Conservation (phyloP, 2,329 filamentous ascomycete species). For the Cadophora luteo-olivacea region DNA sequence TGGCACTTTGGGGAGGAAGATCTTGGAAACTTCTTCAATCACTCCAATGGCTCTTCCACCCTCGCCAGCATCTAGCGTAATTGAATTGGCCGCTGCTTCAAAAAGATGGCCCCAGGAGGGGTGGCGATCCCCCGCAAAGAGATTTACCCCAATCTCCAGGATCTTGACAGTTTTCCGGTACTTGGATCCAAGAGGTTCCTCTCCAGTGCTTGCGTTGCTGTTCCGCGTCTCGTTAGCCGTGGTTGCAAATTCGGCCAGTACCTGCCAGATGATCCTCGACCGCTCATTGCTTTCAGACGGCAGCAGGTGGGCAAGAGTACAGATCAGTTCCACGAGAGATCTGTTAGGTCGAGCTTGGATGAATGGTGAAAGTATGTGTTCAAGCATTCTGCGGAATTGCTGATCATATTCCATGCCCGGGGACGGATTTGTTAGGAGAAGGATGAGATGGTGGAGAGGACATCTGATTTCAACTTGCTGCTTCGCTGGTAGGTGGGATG, state of each 20-base stretch:
- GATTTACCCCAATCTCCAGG: constrained; percentile 65
- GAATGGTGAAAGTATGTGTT: constrained; percentile 63
- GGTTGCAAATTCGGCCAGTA: constrained; percentile 40
- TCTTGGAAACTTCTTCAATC: constrained; percentile 73
- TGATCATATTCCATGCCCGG: constrained; percentile 37
- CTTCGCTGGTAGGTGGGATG: constrained; percentile 63
- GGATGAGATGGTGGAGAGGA: constrained; percentile 70
- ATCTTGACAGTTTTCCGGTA: constrained; percentile 74
- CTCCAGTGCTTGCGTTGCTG: constrained; percentile 42
- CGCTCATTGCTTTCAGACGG: constrained; percentile 40
- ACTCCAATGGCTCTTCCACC: constrained; percentile 69
- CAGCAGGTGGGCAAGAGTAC: constrained; percentile 38
- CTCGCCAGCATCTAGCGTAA: constrained; percentile 70
- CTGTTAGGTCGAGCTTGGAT: constrained; percentile 50
- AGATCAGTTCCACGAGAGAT: constrained; percentile 47
- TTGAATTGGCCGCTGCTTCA: constrained; percentile 59
- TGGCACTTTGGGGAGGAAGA: constrained; percentile 50
- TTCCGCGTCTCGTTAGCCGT: constrained; percentile 34
- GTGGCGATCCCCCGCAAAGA: constrained; percentile 40
- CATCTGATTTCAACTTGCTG: constrained; percentile 58
- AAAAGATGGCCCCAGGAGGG: constrained; percentile 59
- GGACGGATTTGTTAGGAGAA: constrained; percentile 53
- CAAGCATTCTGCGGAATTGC: constrained; percentile 46
- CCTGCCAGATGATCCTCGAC: constrained; percentile 39
- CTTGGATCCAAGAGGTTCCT: constrained; percentile 63